Evolutionary conservation across 176 grass and related monocot genomes (phyloP).

Genomic region (Rhipidocladum racemiflorum): DNA sequence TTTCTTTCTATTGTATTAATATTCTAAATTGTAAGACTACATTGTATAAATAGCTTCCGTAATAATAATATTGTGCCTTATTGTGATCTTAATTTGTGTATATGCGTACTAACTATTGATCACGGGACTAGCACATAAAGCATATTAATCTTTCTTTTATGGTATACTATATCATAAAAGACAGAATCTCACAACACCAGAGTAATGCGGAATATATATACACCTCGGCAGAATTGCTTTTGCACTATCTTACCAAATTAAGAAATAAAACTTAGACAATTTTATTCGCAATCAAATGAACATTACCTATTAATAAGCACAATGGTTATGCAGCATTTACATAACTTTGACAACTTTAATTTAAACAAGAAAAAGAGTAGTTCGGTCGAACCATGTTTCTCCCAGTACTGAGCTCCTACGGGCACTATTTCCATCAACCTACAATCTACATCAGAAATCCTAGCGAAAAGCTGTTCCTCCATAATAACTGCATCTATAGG

Average conservation of each 20-base stretch:
- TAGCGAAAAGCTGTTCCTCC: neutral
- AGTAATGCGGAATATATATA: no score
- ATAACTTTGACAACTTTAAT: neutral
- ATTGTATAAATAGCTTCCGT: no score
- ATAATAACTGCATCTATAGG: slow-evolving; percentile 27
- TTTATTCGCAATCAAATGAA: neutral
- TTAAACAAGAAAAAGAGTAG: slow-evolving; percentile 3
- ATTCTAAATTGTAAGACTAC: no score
- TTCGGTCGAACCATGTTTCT: slow-evolving; percentile 14
- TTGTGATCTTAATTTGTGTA: no score
- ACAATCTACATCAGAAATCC: slow-evolving; percentile 40
- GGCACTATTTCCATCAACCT: slow-evolving; percentile 9
- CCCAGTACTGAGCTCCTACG: neutral
- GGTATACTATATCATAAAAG: no score
- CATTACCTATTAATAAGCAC: slow-evolving; percentile 29
- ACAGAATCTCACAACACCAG: no score
- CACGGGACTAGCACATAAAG: no score
- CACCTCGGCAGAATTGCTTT: neutral
- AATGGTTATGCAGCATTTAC: neutral
- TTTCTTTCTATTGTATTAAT: no score
- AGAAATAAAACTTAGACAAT: neutral
- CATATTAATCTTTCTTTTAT: no score
- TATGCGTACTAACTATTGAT: no score
- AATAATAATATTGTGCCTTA: no score
- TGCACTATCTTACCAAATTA: neutral